These are phyloP conservation scores for Aspergillus oerlinghausenensis DNA, from an alignment of 2,329 filamentous ascomycete species.

Conservation along the genomic window DNA sequence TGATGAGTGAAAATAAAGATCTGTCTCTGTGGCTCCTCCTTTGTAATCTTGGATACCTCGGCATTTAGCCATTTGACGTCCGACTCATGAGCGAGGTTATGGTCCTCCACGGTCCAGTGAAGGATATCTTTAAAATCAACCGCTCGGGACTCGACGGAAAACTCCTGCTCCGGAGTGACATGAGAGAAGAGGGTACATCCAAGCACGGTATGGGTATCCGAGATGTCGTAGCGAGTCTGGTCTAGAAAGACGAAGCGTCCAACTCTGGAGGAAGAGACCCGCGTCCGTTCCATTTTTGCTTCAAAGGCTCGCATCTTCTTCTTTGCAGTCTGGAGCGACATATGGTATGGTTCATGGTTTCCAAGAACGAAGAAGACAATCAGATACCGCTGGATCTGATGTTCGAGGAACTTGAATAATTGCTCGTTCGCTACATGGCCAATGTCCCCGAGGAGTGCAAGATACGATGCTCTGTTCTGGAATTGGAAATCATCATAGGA, in stretches of 20 bases:
- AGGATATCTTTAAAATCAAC: conserved; percentile 46
- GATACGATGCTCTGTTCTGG: conserved; percentile 40
- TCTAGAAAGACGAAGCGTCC: conserved; percentile 35
- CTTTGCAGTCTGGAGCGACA: conserved; percentile 7
- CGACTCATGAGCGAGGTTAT: conserved; percentile 19
- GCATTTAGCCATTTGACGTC: conserved; percentile 30
- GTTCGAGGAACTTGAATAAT: conserved; percentile 39
- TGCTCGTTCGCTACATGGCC: conserved; percentile 38
- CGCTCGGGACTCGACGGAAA: conserved; percentile 35
- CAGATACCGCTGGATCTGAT: conserved; percentile 43
- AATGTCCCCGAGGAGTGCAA: conserved; percentile 53
- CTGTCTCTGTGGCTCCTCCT: conserved; percentile 20
- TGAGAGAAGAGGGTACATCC: conserved; percentile 48
- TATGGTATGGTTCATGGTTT: conserved; percentile 50
- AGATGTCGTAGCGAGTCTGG: conserved; percentile 30
- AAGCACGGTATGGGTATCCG: conserved; percentile 30
- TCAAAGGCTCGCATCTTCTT: conserved; percentile 11
- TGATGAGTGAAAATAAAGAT: conserved; percentile 30
- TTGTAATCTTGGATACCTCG: conserved; percentile 18
- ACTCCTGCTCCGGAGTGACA: conserved; percentile 32
- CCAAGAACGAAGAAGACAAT: conserved; percentile 48
- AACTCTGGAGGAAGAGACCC: neutral
- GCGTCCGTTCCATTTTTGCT: conserved; percentile 6
- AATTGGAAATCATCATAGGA: conserved; percentile 46
- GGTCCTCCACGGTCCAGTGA: conserved; percentile 21